Evolutionary conservation across 2,329 filamentous ascomycete genomes (phyloP).

Genomic region (Aureobasidium sp.): DNA sequence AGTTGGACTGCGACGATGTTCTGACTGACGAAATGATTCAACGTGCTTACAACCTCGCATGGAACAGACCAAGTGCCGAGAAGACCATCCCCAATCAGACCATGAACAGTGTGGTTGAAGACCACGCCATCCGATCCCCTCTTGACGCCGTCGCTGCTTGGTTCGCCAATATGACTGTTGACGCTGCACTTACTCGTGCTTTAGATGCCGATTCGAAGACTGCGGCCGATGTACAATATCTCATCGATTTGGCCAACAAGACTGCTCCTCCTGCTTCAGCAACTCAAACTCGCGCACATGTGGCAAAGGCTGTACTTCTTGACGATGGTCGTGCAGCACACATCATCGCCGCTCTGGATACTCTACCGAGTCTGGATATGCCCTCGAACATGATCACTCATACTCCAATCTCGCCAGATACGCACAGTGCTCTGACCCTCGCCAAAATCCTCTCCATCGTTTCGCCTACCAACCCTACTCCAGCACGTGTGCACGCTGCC

Average conservation of each 20-base stretch:
- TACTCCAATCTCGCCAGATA: constrained; percentile 50
- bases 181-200: constrained; percentile 59
- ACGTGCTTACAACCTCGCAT: constrained; percentile 81
- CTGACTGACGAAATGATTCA: constrained; percentile 72
- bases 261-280: constrained; percentile 73
- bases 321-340: constrained; percentile 45
- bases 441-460: constrained; percentile 51
- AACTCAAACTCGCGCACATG: constrained; percentile 53
- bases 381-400: constrained; percentile 46
- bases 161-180: constrained; percentile 72
- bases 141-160: constrained; percentile 87
- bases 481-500: constrained; percentile 34
- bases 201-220: constrained; percentile 50
- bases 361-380: constrained; percentile 38
- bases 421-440: constrained; percentile 51
- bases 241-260: constrained; percentile 61
- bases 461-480: constrained; percentile 18
- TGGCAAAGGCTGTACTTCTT: constrained; percentile 53
- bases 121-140: constrained; percentile 75
- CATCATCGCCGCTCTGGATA: constrained; percentile 48
- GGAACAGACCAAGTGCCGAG: constrained; percentile 70
- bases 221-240: constrained; percentile 38
- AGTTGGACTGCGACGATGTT: constrained; percentile 75
- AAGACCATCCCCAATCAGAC: constrained; percentile 60
- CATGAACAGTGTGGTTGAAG: constrained; percentile 78